These are phyloP conservation scores for Heteromeles arbutifolia DNA, from an alignment of 306 rosid species.

Conservation along the genomic window DNA sequence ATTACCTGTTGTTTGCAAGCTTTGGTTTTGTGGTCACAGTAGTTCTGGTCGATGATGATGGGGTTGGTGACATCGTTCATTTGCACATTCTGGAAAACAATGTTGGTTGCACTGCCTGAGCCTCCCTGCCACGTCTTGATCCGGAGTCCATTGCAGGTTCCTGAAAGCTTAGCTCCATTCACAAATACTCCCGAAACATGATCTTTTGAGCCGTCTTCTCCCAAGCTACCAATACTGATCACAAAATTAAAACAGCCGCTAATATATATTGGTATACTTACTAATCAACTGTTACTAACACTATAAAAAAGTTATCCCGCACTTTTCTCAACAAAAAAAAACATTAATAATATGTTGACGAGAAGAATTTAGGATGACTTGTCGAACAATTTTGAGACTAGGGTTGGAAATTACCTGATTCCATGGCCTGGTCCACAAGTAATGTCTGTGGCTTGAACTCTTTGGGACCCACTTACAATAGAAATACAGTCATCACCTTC, in stretches of 20 bases:
- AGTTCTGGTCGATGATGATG: constrained; percentile 61
- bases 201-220: constrained; percentile 37
- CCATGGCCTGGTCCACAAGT: constrained; percentile 95
- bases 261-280: background rate
- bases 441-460: constrained; percentile 44
- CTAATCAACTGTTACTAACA: background rate
- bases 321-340: background rate
- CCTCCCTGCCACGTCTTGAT: constrained; percentile 95
- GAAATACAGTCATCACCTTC: constrained; percentile 89
- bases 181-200: constrained; percentile 52
- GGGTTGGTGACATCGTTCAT: constrained; percentile 62
- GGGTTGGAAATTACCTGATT: constrained; percentile 41
- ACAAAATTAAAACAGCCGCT: background rate
- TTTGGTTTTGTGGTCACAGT: constrained; percentile 40
- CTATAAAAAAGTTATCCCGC: too few relatives aligned
- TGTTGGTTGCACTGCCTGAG: constrained; percentile 55
- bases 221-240: constrained; percentile 76
- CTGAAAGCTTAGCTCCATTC: constrained; percentile 54
- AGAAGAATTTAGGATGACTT: background rate
- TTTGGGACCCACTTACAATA: constrained; percentile 55
- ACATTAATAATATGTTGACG: background rate
- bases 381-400: background rate
- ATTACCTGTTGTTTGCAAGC: constrained; percentile 46
- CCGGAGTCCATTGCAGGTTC: constrained; percentile 73
- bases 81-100: constrained; percentile 46